Percentiles rank a stretch among this genome's conserved stretches.
phyloP scores from a whole-genome alignment of 2,329 filamentous ascomycete species.

The Beauveria scarabaeidicola region DNA sequence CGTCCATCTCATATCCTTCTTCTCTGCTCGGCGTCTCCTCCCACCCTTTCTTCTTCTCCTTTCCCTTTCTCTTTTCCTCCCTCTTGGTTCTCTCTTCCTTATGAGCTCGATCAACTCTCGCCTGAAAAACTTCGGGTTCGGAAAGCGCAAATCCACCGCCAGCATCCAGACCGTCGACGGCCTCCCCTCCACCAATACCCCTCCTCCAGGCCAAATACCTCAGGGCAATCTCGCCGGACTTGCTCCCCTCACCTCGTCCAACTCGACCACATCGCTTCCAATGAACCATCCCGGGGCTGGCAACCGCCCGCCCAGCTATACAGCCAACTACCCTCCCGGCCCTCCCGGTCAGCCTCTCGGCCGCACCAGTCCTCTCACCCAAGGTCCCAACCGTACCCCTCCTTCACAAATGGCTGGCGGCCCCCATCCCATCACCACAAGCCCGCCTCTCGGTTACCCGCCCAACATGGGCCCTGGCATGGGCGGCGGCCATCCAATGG shows the following conservation, averaged over 20 bases:
- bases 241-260: slow-evolving; percentile 29
- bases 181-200: slow-evolving; percentile 24
- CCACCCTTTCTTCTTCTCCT: slow-evolving; percentile 12
- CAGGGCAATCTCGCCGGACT: slow-evolving; percentile 25
- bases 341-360: slow-evolving; percentile 27
- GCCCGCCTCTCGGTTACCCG: slow-evolving; percentile 52
- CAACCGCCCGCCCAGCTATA: slow-evolving; percentile 57
- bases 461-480: slow-evolving; percentile 38
- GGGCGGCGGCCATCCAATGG: slow-evolving; percentile 34
- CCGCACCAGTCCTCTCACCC: slow-evolving; percentile 43
- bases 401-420: slow-evolving; percentile 55
- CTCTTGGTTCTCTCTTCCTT: slow-evolving; percentile 26
- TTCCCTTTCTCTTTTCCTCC: slow-evolving; percentile 10
- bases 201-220: slow-evolving; percentile 41
- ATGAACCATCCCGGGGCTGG: slow-evolving; percentile 56
- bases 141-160: slow-evolving; percentile 65
- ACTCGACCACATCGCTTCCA: slow-evolving; percentile 40
- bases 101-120: slow-evolving; percentile 76
- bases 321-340: slow-evolving; percentile 42
- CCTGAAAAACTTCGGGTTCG: slow-evolving; percentile 72
- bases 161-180: slow-evolving; percentile 46
- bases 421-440: slow-evolving; percentile 59
- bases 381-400: slow-evolving; percentile 44
- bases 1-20: background rate
- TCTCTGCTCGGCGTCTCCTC: slow-evolving; percentile 11